These are phyloP conservation scores for Antitrichia curtipendula DNA, from an alignment of 225 moss, liverwort and hornwort genomes.

Conservation along the genomic window DNA sequence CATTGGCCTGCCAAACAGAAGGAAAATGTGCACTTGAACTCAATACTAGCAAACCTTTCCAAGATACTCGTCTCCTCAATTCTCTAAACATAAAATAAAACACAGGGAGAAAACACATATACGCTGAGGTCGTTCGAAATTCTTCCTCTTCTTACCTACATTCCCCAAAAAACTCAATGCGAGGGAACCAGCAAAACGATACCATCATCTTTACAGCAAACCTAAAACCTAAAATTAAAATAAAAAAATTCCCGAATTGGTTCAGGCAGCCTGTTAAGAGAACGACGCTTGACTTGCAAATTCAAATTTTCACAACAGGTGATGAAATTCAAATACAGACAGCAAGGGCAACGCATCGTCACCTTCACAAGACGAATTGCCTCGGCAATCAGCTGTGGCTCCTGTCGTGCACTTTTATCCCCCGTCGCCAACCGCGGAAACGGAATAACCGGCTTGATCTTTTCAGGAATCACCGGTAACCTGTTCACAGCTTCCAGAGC, in stretches of 20 bases:
- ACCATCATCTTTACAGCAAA: neutral
- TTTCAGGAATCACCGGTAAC: conserved; percentile 7
- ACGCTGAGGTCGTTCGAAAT: neutral
- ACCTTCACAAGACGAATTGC: conserved; percentile 93
- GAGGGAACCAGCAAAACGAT: neutral
- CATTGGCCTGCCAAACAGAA: conserved; percentile 17
- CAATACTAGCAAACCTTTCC: neutral
- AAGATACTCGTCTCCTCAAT: neutral
- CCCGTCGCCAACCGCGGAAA: conserved; percentile 39
- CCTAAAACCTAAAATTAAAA: neutral
- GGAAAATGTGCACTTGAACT: neutral
- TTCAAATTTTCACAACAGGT: neutral
- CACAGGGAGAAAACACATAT: neutral
- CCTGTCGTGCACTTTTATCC: conserved; percentile 17
- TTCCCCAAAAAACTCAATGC: neutral
- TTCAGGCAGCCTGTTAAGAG: neutral
- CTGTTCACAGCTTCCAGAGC: conserved; percentile 22
- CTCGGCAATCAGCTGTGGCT: conserved; percentile 57
- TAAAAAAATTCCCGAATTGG: neutral
- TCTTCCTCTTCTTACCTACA: neutral
- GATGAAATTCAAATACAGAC: neutral
- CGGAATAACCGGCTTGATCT: conserved; percentile 32
- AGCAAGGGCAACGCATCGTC: neutral
- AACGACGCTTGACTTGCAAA: neutral
- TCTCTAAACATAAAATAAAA: neutral